These are phyloP conservation scores for Henckelia pumila DNA, from an alignment of 257 asterid species.

Conservation along the genomic window DNA sequence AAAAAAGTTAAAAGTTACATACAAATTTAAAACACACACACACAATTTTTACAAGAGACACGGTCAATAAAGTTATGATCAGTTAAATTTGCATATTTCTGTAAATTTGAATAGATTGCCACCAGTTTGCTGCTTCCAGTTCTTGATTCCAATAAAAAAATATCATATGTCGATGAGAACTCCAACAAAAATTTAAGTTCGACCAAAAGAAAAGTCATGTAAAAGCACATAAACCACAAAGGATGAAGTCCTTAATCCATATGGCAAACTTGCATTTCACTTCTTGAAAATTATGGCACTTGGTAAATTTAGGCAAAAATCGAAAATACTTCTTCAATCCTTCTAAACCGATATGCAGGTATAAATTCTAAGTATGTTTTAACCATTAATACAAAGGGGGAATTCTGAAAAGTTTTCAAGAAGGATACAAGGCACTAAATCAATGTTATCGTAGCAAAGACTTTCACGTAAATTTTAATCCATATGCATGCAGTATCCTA, in stretches of 20 bases:
- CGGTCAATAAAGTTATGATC: background rate
- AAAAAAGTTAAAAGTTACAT: no score
- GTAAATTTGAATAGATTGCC: background rate
- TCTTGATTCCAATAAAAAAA: background rate
- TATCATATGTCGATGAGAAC: background rate
- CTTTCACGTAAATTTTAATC: background rate
- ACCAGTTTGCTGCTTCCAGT: background rate
- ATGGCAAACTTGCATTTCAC: background rate
- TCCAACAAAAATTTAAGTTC: background rate
- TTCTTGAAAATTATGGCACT: conserved; percentile 21
- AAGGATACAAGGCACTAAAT: background rate
- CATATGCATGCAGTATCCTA: background rate
- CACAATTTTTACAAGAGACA: conserved; percentile 4
- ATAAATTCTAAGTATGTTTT: background rate
- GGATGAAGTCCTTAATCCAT: conserved; percentile 4
- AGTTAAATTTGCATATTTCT: background rate
- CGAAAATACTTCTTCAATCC: background rate
- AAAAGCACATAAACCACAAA: conserved; percentile 3
- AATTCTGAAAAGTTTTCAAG: no score
- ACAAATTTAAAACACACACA: no score
- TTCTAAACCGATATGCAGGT: background rate
- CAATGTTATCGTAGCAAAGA: background rate
- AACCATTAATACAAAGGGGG: background rate
- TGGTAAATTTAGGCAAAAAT: conserved; percentile 3
- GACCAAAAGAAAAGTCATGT: background rate